Percentiles rank a stretch among this genome's conserved stretches.
These are phyloP conservation scores for Phlebopus sp. DNA, from an alignment of 1,284 basidiomycete genomes.

Conservation along the genomic window DNA sequence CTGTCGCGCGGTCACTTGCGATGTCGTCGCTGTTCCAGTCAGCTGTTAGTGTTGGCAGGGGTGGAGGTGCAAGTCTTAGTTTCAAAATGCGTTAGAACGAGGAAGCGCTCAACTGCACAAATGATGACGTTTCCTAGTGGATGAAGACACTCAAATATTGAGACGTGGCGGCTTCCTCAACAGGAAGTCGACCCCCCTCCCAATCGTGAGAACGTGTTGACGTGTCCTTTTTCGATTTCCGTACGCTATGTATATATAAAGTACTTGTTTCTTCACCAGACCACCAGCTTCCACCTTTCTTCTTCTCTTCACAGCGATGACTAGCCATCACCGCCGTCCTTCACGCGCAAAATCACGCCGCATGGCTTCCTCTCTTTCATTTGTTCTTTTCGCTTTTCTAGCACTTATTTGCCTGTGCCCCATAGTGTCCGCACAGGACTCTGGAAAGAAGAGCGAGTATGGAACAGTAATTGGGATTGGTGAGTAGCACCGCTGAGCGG, in stretches of 20 bases:
- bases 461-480: slow-evolving; percentile 96
- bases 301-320: slow-evolving; percentile 35
- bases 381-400: slow-evolving; percentile 62
- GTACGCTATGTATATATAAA: slow-evolving; percentile 19
- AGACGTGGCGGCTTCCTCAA: too few relatives aligned
- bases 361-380: slow-evolving; percentile 61
- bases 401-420: slow-evolving; percentile 65
- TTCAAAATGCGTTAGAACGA: too few relatives aligned
- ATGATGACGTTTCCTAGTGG: too few relatives aligned
- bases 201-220: slow-evolving; percentile 31
- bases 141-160: too few relatives aligned
- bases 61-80: too few relatives aligned
- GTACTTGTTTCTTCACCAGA: slow-evolving; percentile 5
- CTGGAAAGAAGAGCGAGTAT: slow-evolving; percentile 56
- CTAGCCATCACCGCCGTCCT: slow-evolving; percentile 40
- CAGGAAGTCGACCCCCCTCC: too few relatives aligned
- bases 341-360: slow-evolving; percentile 58
- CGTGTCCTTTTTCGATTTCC: slow-evolving; percentile 29
- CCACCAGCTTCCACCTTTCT: slow-evolving; percentile 4
- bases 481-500: slow-evolving; percentile 37
- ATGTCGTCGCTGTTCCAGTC: too few relatives aligned
- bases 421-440: slow-evolving; percentile 55
- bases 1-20: too few relatives aligned
- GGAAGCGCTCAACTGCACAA: too few relatives aligned
- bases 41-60: too few relatives aligned